phyloP scores from a whole-genome alignment of 2,329 filamentous ascomycete species.

The Phialophora macrospora region DNA sequence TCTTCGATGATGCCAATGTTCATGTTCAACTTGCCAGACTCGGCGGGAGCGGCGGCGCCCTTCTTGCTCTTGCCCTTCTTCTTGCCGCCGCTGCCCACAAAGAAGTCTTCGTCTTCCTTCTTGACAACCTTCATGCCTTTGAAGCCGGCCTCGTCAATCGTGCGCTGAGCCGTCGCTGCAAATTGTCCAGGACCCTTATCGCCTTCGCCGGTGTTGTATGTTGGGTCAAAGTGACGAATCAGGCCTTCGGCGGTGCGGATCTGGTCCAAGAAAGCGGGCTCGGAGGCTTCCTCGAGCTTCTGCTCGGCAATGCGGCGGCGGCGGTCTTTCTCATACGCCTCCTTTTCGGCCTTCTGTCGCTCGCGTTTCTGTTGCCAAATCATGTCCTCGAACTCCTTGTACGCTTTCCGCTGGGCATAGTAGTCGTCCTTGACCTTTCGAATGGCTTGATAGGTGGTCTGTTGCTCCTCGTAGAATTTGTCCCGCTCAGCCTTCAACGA shows the following conservation, averaged over 20 bases:
- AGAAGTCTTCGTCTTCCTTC: constrained; percentile 91
- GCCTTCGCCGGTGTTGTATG: constrained; percentile 68
- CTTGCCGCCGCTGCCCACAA: constrained; percentile 71
- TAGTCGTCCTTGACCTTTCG: constrained; percentile 89
- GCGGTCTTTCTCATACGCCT: constrained; percentile 55
- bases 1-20: constrained; percentile 92
- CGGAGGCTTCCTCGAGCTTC: constrained; percentile 58
- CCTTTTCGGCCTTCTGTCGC: constrained; percentile 79
- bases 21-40: constrained; percentile 72
- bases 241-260: constrained; percentile 87
- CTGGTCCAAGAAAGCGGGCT: constrained; percentile 89
- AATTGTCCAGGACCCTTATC: constrained; percentile 56
- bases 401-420: constrained; percentile 81
- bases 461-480: constrained; percentile 81
- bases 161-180: constrained; percentile 77
- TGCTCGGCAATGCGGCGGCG: constrained; percentile 60
- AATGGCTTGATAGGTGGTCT: constrained; percentile 80
- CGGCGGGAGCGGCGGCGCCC: constrained; percentile 54
- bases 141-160: constrained; percentile 79
- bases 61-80: constrained; percentile 61
- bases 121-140: constrained; percentile 83
- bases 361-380: constrained; percentile 76
- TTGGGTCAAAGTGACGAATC: constrained; percentile 88
- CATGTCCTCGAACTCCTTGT: constrained; percentile 80
- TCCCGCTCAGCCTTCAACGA: constrained; percentile 81